A percentile compares a stretch with the other conserved stretches of the same genome.
Evolutionary conservation across 2,329 filamentous ascomycete species (phyloP).

Genomic region (Cytospora schulzeri): DNA sequence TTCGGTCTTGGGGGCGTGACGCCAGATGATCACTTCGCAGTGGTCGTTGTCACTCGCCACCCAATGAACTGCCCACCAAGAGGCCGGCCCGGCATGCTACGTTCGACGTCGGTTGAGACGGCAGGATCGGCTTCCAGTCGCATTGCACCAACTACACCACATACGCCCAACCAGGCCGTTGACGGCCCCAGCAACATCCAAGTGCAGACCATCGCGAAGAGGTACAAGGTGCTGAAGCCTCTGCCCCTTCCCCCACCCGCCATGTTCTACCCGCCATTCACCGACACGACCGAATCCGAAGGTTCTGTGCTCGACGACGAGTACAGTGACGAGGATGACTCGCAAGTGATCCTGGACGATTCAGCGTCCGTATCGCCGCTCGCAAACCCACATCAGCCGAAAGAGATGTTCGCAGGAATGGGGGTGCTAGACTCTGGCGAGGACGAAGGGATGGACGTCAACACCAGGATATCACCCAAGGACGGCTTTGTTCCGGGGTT

Average conservation of each 20-base stretch:
- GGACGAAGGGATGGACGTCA: slow-evolving; percentile 28
- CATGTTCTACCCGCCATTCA: slow-evolving; percentile 54
- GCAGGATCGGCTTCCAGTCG: slow-evolving; percentile 46
- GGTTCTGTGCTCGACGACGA: slow-evolving; percentile 30
- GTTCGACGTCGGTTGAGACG: slow-evolving; percentile 33
- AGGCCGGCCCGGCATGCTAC: background rate
- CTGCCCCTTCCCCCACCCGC: slow-evolving; percentile 54
- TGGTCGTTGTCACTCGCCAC: slow-evolving; percentile 56
- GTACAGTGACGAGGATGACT: slow-evolving; percentile 39
- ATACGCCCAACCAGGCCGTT: background rate
- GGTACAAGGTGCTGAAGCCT: slow-evolving; percentile 48
- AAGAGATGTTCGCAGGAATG: slow-evolving; percentile 42
- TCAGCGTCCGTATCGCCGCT: slow-evolving; percentile 39
- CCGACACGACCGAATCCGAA: slow-evolving; percentile 40
- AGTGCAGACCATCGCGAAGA: slow-evolving; percentile 50
- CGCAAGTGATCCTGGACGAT: slow-evolving; percentile 34
- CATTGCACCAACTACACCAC: slow-evolving; percentile 45
- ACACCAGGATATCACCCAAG: background rate
- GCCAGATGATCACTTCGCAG: slow-evolving; percentile 66
- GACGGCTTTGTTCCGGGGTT: background rate
- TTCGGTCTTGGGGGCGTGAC: slow-evolving; percentile 61
- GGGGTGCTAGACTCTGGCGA: slow-evolving; percentile 45
- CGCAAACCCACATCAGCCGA: slow-evolving; percentile 43
- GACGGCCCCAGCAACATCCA: slow-evolving; percentile 34
- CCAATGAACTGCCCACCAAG: slow-evolving; percentile 34